Evolutionary conservation across 352 stramenopile species (phyloP), one percentile per base, ranked within the genome.

Genomic region (Pythium volutum): DNA sequence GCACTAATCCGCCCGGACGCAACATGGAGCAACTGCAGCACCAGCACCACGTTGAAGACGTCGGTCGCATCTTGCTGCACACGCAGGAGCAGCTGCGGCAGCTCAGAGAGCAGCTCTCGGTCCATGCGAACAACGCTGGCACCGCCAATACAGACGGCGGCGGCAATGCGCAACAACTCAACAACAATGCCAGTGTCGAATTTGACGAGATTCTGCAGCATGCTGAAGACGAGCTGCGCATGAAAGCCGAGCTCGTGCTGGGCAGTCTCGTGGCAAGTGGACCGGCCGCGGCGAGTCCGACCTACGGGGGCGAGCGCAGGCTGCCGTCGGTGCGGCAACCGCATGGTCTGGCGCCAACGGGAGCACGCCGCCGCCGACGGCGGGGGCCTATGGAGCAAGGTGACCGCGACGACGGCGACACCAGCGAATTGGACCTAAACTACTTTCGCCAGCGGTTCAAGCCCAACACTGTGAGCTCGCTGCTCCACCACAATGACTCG

Each of bases 221-320:
- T 23, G 84, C 84, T 0, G 84, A 94, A 53, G 27, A 62, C 10
- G 84, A 94, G 45, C 68, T 94, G 58, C 74, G 76, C n/a, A 59
- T 73, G n/a, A 94, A 93, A 71, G 84, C 81, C 18, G 82, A 94
- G 55, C 71, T 94, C 25, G 81, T 94, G 33, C 73, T 92, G 8
- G 77, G 81, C 53, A 84, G 81, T 22, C 70, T 91, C 59, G 74
- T 91, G 7, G 81, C 73, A n/a, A 43, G 53, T 39, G 36, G 50
- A 34, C 80, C 66, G 12, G 36, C 42, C 8, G 42, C 42, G 42
- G 27, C 63, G 39, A 85, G 75, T 70, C 60, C 55, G 62, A 60
- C 42, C 4, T 25, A 45, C 3, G 4, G 14, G n/a, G 20, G 46
- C 15, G 84, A 62, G 0, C 29, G 56, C 34, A 20, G 55, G 18